Evolutionary conservation across 108 stramenopile genomes (phyloP), one percentile per base, ranked within the genome.

Genomic region (Nannochloropsis gaditana): DNA sequence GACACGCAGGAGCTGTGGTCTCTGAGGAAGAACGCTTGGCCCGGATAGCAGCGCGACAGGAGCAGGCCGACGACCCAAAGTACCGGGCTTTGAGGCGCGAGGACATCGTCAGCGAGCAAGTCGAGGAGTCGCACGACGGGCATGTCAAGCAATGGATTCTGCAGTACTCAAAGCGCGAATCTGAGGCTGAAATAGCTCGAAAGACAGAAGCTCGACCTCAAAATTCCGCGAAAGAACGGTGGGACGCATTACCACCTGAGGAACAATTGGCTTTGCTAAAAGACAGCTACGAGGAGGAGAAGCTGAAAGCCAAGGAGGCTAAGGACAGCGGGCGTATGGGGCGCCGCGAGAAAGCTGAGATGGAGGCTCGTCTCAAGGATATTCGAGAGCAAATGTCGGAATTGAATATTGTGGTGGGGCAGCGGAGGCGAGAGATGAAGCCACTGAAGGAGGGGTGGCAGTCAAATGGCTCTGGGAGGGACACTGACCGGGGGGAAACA

Each of bases 281-380:
- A 73, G 59, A 15, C 59, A 73, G 59, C n/a, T 73, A 73, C 59
- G 59, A 73, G 59, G 59, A 73, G 59, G 59, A 73, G n/a, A 73
- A 73, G 59, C 59, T 15, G 59, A 73, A 73, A n/a, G 59, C 59
- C 59, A 73, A 73, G 59, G 59, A 73, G 59, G 59, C 59, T n/a
- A 73, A 2, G 59, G 59, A 73, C n/a, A 73, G 59, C 3, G 59
- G 59, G 59, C 59, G 59, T 15, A n/a, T n/a, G 59, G 59, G 59
- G n/a, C 59, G 59, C 19, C 59, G 59, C 5, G 59, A 73, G 59
- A 73, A 73, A 8, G 59, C 59, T 6, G 59, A 73, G 59, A 73
- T n/a, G 59, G 59, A 73, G 59, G 59, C n/a, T 4, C 59, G 59
- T 4, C n/a, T 73, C 19, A 73, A 73, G 59, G 59, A 73, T n/a